Base-by-base conservation (phyloP, 768 basidiomycete genomes). In the Collybia sordida region DNA sequence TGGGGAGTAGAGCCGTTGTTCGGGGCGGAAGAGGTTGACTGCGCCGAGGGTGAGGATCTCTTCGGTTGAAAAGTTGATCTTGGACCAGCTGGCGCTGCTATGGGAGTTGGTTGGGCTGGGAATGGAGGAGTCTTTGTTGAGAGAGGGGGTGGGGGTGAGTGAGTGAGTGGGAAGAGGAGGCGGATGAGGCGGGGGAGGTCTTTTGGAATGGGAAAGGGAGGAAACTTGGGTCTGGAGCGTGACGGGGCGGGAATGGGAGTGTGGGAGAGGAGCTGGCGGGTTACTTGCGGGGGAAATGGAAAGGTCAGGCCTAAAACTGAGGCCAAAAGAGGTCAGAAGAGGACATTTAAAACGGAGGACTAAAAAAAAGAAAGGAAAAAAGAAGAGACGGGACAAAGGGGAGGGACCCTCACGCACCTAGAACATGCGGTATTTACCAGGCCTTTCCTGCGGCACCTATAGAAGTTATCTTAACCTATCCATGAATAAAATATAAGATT, bases 121-220 rank as follows among this genome's bases (percentile, higher is more conserved):
- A 1, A 55, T 46, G 47, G 43, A 42, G 7, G 52, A 44, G 47
- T 31, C 31, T 14, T 31, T 31, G 31, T 73, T 72, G 48, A 71
- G 59, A 8, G 71, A 72, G 4, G 67, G 64, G 1, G 71, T 73
- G 22, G 72, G 73, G 2, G 73, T 73, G 34, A 73, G 67, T 7
- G n/a, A n/a, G n/a, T n/a, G 71, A 64, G 51, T 61, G 55, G 18
- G 68, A 62, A 8, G 64, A 50, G 6, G 56, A 69, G 56, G n/a
- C 62, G 55, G 17, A 56, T 60, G 42, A 69, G 47, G 55, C 61
- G 51, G 49, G 55, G 61, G 45, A 66, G 52, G 7, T 62, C 57
- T 51, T 56, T 62, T 49, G 52, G 45, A 43, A 62, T 52, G 35
- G 53, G 39, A 38, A 59, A 54, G 31, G 57, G n/a, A n/a, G n/a